Evolutionary conservation across 2,329 filamentous ascomycete species (phyloP).

Genomic region (Fusarium buharicum): DNA sequence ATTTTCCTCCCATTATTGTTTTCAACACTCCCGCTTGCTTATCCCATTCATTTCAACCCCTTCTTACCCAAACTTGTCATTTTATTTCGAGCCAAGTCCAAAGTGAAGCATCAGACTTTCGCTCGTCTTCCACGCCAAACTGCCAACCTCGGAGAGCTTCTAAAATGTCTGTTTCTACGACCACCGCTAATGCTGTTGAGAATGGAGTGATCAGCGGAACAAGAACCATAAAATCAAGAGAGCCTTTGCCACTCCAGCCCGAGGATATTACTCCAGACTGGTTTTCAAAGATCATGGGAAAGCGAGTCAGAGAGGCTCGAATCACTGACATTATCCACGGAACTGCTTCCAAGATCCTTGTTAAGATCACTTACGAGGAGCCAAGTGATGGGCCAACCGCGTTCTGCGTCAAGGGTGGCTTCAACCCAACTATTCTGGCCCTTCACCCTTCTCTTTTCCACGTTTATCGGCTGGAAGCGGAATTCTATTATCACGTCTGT

Average conservation of each 20-base stretch:
- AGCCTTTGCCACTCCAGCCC: conserved; percentile 3
- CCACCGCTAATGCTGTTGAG: too few relatives aligned
- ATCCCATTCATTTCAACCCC: too few relatives aligned
- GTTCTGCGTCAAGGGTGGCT: conserved; percentile 17
- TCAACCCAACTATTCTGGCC: conserved; percentile 5
- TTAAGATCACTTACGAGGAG: conserved; percentile 5
- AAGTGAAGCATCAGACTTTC: too few relatives aligned
- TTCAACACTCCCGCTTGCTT: too few relatives aligned
- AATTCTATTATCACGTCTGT: conserved; percentile 12
- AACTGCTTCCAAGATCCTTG: conserved; percentile 23
- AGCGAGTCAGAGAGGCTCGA: conserved; percentile 2
- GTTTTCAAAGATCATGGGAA: conserved; percentile 13
- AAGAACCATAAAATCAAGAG: not conserved
- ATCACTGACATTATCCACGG: conserved; percentile 14
- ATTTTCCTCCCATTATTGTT: too few relatives aligned
- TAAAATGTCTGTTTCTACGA: too few relatives aligned
- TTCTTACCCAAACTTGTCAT: too few relatives aligned
- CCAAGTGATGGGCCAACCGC: not conserved
- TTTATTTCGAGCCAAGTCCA: too few relatives aligned
- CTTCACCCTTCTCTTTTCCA: not conserved
- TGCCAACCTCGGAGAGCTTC: too few relatives aligned
- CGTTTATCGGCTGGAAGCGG: conserved; percentile 8
- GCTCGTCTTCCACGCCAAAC: too few relatives aligned
- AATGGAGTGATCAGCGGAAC: too few relatives aligned
- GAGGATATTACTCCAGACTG: conserved; percentile 7